Percentiles rank a stretch among this genome's conserved stretches.
Conservation (phyloP, 2,329 filamentous ascomycete species). For the Paramyrothecium roridum region DNA sequence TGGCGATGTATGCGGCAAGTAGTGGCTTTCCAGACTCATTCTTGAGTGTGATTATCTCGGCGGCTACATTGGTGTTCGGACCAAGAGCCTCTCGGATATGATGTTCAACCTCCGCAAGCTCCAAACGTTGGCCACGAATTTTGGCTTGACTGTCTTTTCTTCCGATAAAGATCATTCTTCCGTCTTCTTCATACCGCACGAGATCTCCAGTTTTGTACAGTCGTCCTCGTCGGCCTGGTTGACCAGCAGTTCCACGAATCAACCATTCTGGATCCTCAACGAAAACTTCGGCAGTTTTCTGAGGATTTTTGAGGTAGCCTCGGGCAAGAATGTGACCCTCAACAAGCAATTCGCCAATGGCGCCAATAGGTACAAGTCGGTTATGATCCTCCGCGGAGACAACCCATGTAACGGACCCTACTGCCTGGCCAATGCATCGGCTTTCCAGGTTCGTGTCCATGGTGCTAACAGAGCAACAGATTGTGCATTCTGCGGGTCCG, state of each 20-base stretch:
- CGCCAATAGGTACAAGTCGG: conserved; percentile 9
- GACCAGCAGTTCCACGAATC: conserved; percentile 41
- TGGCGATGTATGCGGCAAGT: conserved; percentile 4
- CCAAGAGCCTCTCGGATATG: conserved; percentile 1
- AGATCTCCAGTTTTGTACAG: conserved; percentile 47
- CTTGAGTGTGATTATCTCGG: conserved; percentile 4
- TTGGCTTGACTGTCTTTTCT: conserved; percentile 58
- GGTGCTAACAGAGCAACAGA: not conserved
- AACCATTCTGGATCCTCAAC: not conserved
- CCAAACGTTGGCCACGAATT: conserved; percentile 55
- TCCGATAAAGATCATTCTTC: conserved; percentile 40
- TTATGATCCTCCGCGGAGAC: conserved; percentile 13
- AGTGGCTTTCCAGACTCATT: conserved; percentile 2
- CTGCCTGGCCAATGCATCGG: not conserved
- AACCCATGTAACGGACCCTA: conserved; percentile 10
- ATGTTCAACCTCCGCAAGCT: conserved; percentile 30
- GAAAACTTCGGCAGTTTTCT: not conserved
- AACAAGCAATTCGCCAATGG: conserved; percentile 15
- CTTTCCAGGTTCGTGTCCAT: not conserved
- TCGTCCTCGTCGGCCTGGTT: conserved; percentile 5
- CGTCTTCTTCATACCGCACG: conserved; percentile 35
- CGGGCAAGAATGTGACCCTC: conserved; percentile 10
- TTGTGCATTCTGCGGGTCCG: conserved; percentile 6
- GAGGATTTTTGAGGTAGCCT: conserved; percentile 5
- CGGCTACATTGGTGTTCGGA: not conserved